These are phyloP conservation scores for Prunus mongolica DNA, from an alignment of 306 rosid genomes.

Conservation along the genomic window DNA sequence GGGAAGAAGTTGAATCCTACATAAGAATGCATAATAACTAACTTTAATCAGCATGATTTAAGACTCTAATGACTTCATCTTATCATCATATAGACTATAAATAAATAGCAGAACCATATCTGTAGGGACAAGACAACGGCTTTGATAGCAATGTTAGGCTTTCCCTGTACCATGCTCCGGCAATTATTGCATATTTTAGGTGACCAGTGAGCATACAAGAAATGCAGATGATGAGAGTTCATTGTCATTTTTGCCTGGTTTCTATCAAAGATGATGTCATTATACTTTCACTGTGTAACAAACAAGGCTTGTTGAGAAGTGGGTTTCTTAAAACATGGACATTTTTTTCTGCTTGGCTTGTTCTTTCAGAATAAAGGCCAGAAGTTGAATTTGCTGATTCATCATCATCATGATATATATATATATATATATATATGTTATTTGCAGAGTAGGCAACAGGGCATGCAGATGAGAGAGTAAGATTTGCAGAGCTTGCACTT, in stretches of 20 bases:
- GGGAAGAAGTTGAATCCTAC: conserved; percentile 44
- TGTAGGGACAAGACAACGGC: conserved; percentile 27
- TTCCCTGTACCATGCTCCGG: conserved; percentile 25
- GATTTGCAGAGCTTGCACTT: conserved; percentile 4
- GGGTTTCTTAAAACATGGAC: background rate
- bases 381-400: background rate
- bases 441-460: background rate
- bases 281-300: too few species aligned
- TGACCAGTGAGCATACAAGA: conserved; percentile 9
- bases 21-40: conserved; percentile 35
- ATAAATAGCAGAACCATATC: conserved; percentile 1
- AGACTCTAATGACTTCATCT: conserved; percentile 25
- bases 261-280: background rate
- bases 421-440: background rate
- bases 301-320: background rate
- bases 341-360: background rate
- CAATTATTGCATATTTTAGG: conserved; percentile 42
- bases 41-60: conserved; percentile 24
- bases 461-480: background rate
- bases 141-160: conserved; percentile 16
- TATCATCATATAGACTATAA: conserved; percentile 27
- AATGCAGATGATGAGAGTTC: conserved; percentile 3
- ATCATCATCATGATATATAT: background rate
- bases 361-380: background rate
- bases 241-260: background rate